Evolutionary conservation across 2,329 filamentous ascomycete genomes (phyloP).

Genomic region (Claviceps spartinae): DNA sequence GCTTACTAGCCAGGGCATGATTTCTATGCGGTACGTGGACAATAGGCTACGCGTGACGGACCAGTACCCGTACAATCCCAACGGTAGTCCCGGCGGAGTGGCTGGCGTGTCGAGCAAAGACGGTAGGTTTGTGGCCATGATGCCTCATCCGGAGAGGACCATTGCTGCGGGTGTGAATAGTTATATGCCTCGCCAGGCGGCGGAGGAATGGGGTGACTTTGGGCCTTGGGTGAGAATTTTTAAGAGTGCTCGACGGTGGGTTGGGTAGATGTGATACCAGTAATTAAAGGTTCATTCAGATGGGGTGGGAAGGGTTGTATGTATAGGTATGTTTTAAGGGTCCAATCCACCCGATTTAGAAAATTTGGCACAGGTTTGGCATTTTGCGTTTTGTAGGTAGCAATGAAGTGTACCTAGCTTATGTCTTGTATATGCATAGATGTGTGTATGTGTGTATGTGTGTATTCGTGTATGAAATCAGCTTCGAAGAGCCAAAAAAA

Average conservation of each 20-base stretch:
- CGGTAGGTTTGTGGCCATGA: conserved; percentile 73
- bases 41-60: conserved; percentile 64
- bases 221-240: conserved; percentile 82
- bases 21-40: conserved; percentile 74
- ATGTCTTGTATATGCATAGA: no score
- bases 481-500: no score
- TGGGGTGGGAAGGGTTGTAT: no score
- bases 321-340: no score
- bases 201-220: conserved; percentile 61
- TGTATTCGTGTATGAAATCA: no score
- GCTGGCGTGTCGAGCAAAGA: conserved; percentile 66
- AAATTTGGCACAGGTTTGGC: no score
- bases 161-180: conserved; percentile 67
- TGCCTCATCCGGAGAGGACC: conserved; percentile 90
- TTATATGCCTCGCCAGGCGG: conserved; percentile 47
- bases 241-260: conserved; percentile 77
- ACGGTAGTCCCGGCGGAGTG: conserved; percentile 70
- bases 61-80: conserved; percentile 75
- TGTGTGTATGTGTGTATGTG: no score
- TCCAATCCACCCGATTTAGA: no score
- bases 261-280: conserved; percentile 37
- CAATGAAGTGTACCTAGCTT: no score
- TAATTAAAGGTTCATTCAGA: no score
- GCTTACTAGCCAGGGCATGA: conserved; percentile 53
- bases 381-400: no score